A percentile compares a stretch with the other conserved stretches of the same genome.
These are phyloP conservation scores for Eucalyptus brandiana DNA, from an alignment of 345 rosid species.

Conservation along the genomic window DNA sequence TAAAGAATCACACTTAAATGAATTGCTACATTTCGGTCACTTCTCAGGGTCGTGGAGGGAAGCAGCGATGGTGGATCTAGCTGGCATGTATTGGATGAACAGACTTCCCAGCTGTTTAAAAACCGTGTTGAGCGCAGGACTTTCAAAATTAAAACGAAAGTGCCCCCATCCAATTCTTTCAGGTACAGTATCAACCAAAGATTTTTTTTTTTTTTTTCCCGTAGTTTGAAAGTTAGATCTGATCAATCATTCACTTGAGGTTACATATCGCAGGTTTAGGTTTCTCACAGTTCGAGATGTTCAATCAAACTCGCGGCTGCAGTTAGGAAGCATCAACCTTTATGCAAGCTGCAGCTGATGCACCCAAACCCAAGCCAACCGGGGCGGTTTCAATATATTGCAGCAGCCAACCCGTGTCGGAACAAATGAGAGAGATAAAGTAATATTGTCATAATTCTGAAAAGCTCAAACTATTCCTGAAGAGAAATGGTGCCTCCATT, in stretches of 20 bases:
- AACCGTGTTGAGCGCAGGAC: slow-evolving; percentile 50
- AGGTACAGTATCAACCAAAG: slow-evolving; percentile 19
- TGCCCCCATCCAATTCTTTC: slow-evolving; percentile 46
- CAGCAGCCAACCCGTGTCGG: neutral
- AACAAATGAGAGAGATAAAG: neutral
- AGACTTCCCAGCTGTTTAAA: slow-evolving; percentile 42
- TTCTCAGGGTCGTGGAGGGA: slow-evolving; percentile 72
- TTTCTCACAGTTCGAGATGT: slow-evolving; percentile 44
- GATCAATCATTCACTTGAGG: neutral
- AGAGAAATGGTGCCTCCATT: neutral
- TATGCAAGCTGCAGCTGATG: slow-evolving; percentile 10
- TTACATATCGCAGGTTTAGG: slow-evolving; percentile 36
- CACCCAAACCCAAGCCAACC: neutral
- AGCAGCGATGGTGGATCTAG: slow-evolving; percentile 63
- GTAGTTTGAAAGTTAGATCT: neutral
- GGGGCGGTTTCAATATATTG: neutral
- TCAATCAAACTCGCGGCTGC: slow-evolving; percentile 48
- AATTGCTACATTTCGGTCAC: neutral
- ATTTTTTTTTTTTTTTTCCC: neutral
- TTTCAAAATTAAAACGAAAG: slow-evolving; percentile 25
- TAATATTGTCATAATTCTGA: neutral
- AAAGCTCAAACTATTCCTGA: neutral
- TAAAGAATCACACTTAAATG: neutral
- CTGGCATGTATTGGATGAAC: slow-evolving; percentile 63
- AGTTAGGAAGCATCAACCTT: slow-evolving; percentile 64